Percentiles rank a stretch among this genome's conserved stretches.
Evolutionary conservation across 2,329 filamentous ascomycete genomes (phyloP).

Genomic region (Neophaeococcomyces aloes): DNA sequence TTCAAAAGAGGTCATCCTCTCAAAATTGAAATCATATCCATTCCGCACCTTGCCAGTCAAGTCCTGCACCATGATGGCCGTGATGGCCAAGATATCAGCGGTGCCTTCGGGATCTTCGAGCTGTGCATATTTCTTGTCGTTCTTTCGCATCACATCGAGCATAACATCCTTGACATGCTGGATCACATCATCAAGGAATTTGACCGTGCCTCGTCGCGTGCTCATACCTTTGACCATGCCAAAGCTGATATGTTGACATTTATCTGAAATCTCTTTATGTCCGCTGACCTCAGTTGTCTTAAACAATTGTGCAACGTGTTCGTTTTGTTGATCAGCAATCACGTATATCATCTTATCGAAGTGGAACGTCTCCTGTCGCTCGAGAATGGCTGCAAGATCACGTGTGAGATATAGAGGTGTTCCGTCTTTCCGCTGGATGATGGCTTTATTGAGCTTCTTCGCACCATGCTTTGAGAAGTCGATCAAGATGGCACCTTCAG

Average conservation of each 20-base stretch:
- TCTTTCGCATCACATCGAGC: constrained; percentile 94
- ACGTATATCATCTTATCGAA: constrained; percentile 62
- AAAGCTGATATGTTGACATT: constrained; percentile 55
- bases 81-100: constrained; percentile 84
- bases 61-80: constrained; percentile 94
- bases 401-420: constrained; percentile 59
- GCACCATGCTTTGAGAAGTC: constrained; percentile 58
- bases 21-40: constrained; percentile 56
- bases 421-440: constrained; percentile 57
- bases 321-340: constrained; percentile 53
- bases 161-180: constrained; percentile 81
- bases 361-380: constrained; percentile 51
- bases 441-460: constrained; percentile 57
- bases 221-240: constrained; percentile 58
- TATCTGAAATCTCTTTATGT: constrained; percentile 47
- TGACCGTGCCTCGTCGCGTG: constrained; percentile 59
- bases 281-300: constrained; percentile 55
- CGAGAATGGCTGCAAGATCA: constrained; percentile 56
- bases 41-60: constrained; percentile 80
- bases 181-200: constrained; percentile 63
- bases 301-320: constrained; percentile 55
- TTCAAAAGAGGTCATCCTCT: constrained; percentile 56
- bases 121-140: constrained; percentile 80
- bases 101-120: constrained; percentile 71
- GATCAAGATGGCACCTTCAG: constrained; percentile 56